Evolutionary conservation across 75 land plant genomes (phyloP), one percentile per base, ranked within the genome.

Genomic region (Picea sitchensis): DNA sequence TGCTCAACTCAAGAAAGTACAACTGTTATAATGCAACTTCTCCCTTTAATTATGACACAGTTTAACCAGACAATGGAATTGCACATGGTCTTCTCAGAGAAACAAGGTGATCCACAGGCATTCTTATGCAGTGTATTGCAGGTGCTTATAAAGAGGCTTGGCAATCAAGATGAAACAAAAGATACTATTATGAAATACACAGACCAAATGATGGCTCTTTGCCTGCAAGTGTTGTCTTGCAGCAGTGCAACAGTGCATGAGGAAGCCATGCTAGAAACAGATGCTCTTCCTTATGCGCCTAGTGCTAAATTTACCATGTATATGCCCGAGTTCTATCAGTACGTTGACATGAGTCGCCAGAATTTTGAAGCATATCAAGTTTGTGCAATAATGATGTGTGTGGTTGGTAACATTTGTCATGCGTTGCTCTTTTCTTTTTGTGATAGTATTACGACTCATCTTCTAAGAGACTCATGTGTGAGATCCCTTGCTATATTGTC

Each of bases 281-380:
- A 92, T 21, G 92, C 92, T 34, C 80, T 92, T 47, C 92, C 89
- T 18, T 88, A 92, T 86, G 87, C 87, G 14, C 81, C 84, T 15
- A 92, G 94, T 6, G 56, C 82, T 13, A 84, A 91, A 51, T 92
- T 92, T 78, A 74, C 34, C 0, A 92, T 90, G 59, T 90, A 92
- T 56, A 92, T 92, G 90, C 76, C 71, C 9, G 92, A 92, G 81
- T 90, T 92, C 31, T 88, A 87, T 77, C 83, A 76, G 80, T 91
- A 88, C 68, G 58, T 91, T 75, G 89, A 91, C 63, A 90, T 90
- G 88, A 88, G 93, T 13, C 79, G 89, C 56, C 90, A 92, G 60
- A 92, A 90, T 58, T 92, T 86, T 87, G 94, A 92, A 82, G 92
- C 90, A 59, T 89, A 91, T 76, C 91, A 91, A 65, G 91, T 91